Conservation (phyloP, 2,329 filamentous ascomycete species). For the Neonectria ditissima region DNA sequence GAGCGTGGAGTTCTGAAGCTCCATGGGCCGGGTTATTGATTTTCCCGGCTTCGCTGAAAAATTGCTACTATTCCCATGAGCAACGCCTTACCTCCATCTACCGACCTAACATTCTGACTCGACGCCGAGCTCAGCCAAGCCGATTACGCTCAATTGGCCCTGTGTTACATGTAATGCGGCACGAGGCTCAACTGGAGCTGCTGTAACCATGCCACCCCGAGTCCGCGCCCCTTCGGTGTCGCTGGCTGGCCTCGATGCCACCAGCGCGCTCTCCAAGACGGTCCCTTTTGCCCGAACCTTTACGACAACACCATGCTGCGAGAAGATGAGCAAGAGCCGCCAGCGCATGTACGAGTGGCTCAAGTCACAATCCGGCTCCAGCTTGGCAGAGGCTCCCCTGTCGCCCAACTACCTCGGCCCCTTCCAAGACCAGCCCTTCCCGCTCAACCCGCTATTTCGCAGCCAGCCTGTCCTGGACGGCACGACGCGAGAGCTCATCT, state of each 20-base stretch:
- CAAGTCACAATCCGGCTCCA: constrained; percentile 41
- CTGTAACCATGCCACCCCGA: constrained; percentile 50
- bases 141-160: constrained; percentile 43
- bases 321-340: constrained; percentile 53
- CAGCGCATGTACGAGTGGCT: constrained; percentile 56
- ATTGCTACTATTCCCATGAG: constrained; percentile 30
- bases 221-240: constrained; percentile 45
- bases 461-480: constrained; percentile 82
- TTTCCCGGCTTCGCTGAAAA: constrained; percentile 37
- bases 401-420: constrained; percentile 54
- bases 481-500: constrained; percentile 78
- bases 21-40: constrained; percentile 18
- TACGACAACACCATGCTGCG: constrained; percentile 53
- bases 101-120: constrained; percentile 24
- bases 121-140: constrained; percentile 29
- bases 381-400: constrained; percentile 40
- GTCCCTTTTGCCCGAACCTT: constrained; percentile 49
- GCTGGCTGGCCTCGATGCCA: constrained; percentile 48
- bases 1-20: neutral
- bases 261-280: constrained; percentile 32
- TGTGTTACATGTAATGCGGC: constrained; percentile 42
- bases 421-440: constrained; percentile 71
- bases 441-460: constrained; percentile 76
- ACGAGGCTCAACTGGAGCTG: constrained; percentile 30
- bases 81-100: constrained; percentile 29